Evolutionary conservation across 768 basidiomycete species (phyloP).

Genomic region (Mycena indigotica): DNA sequence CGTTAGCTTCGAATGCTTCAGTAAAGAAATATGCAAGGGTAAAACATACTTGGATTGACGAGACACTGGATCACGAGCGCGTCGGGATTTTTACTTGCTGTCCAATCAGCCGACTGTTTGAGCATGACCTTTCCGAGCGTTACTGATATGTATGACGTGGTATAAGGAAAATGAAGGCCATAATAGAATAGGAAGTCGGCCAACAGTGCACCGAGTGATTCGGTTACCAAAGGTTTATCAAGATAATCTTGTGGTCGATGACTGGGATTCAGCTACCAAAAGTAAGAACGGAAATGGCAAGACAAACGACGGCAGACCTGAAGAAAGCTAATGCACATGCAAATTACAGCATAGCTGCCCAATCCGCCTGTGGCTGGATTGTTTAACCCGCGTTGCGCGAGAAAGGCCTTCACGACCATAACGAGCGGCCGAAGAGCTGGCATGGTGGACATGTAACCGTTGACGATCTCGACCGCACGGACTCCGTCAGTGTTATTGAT

Average conservation of each 20-base stretch:
- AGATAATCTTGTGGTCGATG: conserved; percentile 49
- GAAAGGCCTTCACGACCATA: conserved; percentile 63
- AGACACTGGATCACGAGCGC: conserved; percentile 45
- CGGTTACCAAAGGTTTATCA: conserved; percentile 47
- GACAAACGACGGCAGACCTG: conserved; percentile 47
- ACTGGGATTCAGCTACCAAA: conserved; percentile 58
- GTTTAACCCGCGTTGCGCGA: conserved; percentile 59
- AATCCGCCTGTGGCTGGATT: conserved; percentile 64
- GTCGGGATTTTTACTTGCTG: conserved; percentile 26
- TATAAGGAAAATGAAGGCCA: conserved; percentile 47
- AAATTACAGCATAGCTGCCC: conserved; percentile 67
- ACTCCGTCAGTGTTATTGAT: conserved; percentile 65
- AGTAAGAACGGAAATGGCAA: not conserved
- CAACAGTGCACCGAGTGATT: conserved; percentile 59
- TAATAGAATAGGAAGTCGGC: conserved; percentile 71
- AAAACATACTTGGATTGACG: conserved; percentile 40
- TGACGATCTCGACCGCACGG: conserved; percentile 53
- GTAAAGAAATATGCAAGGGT: not conserved
- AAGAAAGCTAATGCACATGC: conserved; percentile 67
- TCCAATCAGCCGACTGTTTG: conserved; percentile 39
- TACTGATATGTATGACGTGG: conserved; percentile 43
- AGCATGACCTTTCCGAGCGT: conserved; percentile 35
- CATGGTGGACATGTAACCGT: conserved; percentile 51
- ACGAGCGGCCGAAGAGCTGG: conserved; percentile 64
- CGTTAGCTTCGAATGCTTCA: conserved; percentile 33